Evolutionary conservation across 148 eudicot species (phyloP), one percentile per base, ranked within the genome.

Genomic region (Rhododendron kiyosumense): DNA sequence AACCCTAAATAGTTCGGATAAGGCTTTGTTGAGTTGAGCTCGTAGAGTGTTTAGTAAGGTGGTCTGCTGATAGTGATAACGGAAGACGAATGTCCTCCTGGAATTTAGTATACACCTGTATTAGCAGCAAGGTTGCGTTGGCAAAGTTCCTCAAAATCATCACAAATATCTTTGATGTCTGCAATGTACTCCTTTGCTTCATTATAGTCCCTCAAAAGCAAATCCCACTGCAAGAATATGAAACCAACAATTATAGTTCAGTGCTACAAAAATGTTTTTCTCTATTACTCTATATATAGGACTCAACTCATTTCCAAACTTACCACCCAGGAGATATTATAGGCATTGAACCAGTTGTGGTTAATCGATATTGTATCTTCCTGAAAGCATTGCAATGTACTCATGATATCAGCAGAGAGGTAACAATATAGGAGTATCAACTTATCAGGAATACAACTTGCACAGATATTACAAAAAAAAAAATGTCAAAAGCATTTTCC

Each of bases 261-360:
- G 59, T 30, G 36, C 2, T 38, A 61, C 30, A 59, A 65, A 80
- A 71, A 34, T 20, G 38, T 73, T 36, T 12, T 20, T 14, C 49
- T 63, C 59, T 61, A 4, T 28, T 69, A 18, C 38, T 82, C 38
- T 48, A 65, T 69, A 57, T 24, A 81, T 13, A 10, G 48, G 7
- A 86, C 36, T 69, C 18, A 24, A 32, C 76, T 85, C 30, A 0
- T 20, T 41, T 43, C 30, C 77, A 83, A 45, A 90, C 98, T 93
- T 92, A 97, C 99, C 98, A 97, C 98, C 94, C 95, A 97, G 49
- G 91, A 88, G 71, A 97, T 90, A 84, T 97, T 95, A 90, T 94
- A 92, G 81, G 92, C 96, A 92, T 95, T 97, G 87, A 97, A 97
- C 99, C 99, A 97, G 90, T 97, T 97, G 94, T 97, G 99, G 86